Percentiles rank a stretch among this genome's conserved stretches.
Evolutionary conservation across 148 eudicot species (phyloP).

Genomic region (Nepenthes mirabilis): DNA sequence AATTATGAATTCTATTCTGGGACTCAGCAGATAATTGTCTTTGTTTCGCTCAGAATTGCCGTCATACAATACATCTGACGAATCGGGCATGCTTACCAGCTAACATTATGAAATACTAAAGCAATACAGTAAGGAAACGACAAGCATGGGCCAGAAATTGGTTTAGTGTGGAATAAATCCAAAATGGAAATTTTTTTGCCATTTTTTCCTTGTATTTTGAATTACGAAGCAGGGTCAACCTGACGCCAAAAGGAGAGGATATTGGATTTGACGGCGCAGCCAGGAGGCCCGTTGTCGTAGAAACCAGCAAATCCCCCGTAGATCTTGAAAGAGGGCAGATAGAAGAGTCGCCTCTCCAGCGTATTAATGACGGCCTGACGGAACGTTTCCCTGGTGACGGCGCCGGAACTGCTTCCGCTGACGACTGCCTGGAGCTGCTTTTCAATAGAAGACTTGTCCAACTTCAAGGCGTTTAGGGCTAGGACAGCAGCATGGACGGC

Average conservation of each 20-base stretch:
- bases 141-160: no score
- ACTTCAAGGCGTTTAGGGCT: slow-evolving; percentile 23
- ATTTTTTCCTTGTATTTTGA: no score
- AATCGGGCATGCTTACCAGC: no score
- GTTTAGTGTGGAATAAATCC: neutral
- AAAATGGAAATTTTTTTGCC: neutral
- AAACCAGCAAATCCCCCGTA: slow-evolving; percentile 91
- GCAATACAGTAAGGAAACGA: no score
- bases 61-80: no score
- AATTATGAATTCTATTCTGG: no score
- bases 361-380: slow-evolving; percentile 61
- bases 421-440: slow-evolving; percentile 16
- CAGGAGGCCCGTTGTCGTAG: slow-evolving; percentile 92
- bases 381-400: slow-evolving; percentile 43
- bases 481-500: slow-evolving; percentile 33
- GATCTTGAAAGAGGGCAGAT: slow-evolving; percentile 78
- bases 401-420: slow-evolving; percentile 11
- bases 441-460: slow-evolving; percentile 22
- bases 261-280: slow-evolving; percentile 86
- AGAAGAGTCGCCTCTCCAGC: slow-evolving; percentile 74
- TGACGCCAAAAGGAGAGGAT: slow-evolving; percentile 96
- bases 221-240: slow-evolving; percentile 16
- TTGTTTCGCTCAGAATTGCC: no score
- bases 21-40: no score
- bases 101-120: no score